Evolutionary conservation across 148 eudicot genomes (phyloP).

Genomic region (Rhododendron simsii): DNA sequence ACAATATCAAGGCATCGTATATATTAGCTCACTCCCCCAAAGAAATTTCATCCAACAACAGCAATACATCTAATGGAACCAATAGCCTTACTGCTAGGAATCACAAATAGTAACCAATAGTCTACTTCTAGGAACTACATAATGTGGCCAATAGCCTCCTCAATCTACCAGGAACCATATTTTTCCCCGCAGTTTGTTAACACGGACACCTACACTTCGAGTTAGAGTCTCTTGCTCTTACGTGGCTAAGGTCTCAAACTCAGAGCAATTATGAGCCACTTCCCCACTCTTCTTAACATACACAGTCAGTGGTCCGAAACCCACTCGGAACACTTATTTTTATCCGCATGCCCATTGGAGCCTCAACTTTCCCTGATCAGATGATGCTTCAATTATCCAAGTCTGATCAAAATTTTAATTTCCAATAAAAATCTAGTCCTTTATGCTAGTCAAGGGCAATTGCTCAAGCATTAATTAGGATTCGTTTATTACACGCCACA

Average conservation of each 20-base stretch:
- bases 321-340: too few species aligned
- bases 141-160: background rate
- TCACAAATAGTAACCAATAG: background rate
- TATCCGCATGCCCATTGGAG: background rate
- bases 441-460: too few species aligned
- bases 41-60: background rate
- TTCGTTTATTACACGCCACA: too few species aligned
- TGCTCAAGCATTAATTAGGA: too few species aligned
- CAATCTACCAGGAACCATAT: background rate
- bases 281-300: background rate
- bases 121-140: background rate
- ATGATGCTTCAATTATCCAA: background rate
- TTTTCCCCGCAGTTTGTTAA: background rate
- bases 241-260: background rate
- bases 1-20: background rate
- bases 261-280: background rate
- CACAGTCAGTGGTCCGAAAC: background rate
- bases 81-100: too few species aligned
- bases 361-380: background rate
- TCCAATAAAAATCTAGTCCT: too few species aligned
- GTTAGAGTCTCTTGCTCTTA: background rate
- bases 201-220: background rate
- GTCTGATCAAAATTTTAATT: background rate
- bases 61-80: background rate
- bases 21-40: background rate